These are phyloP conservation scores for Coffea canephora DNA, from an alignment of 257 asterid species.

Conservation along the genomic window DNA sequence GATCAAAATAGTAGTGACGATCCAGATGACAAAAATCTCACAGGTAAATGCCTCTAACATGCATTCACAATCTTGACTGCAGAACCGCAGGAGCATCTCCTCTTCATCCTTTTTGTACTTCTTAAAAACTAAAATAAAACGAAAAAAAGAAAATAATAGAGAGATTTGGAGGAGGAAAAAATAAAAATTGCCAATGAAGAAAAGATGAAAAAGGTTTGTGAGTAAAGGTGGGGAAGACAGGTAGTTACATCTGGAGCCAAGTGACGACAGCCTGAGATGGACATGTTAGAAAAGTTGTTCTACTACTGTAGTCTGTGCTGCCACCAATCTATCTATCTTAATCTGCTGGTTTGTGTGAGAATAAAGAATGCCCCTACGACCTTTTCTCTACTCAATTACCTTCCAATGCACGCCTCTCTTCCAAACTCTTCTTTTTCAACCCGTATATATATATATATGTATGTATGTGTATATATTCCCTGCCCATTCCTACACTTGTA, in stretches of 20 bases:
- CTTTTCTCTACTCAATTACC: conserved; percentile 42
- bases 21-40: neutral
- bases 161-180: neutral
- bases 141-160: neutral
- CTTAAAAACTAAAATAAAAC: too few relatives aligned
- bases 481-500: neutral
- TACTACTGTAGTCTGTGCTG: neutral
- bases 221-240: conserved; percentile 7
- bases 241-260: conserved; percentile 1
- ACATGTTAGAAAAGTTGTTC: conserved; percentile 36
- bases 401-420: conserved; percentile 43
- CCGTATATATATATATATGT: conserved; percentile 14
- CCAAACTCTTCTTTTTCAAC: neutral
- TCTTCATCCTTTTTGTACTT: too few relatives aligned
- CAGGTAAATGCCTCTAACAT: neutral
- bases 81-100: neutral
- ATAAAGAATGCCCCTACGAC: conserved; percentile 20
- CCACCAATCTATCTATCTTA: too few relatives aligned
- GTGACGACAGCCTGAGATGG: conserved; percentile 23
- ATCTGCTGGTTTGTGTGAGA: conserved; percentile 20
- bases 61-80: neutral
- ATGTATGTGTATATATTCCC: conserved; percentile 8
- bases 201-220: conserved; percentile 1
- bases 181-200: neutral
- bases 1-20: neutral